These are phyloP conservation scores for Calocera cornea DNA, from an alignment of 768 basidiomycete species.

Conservation along the genomic window DNA sequence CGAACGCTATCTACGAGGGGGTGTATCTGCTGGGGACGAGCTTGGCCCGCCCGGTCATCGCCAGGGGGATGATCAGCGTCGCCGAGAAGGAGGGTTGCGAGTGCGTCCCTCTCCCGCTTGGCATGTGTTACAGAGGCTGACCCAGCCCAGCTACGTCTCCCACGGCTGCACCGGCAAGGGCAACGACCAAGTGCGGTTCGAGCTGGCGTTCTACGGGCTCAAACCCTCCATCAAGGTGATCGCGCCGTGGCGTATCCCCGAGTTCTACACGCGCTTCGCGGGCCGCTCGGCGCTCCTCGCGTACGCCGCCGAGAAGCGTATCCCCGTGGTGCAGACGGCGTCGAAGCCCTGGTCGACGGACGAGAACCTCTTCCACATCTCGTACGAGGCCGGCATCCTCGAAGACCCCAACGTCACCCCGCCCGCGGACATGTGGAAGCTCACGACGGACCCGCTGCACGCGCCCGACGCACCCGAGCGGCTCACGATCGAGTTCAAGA, in stretches of 20 bases:
- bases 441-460: constrained; percentile 68
- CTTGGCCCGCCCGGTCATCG: constrained; percentile 94
- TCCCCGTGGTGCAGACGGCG: constrained; percentile 88
- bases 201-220: constrained; percentile 95
- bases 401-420: constrained; percentile 94
- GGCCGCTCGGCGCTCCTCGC: constrained; percentile 86
- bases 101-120: constrained; percentile 35
- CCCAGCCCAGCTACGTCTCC: constrained; percentile 59
- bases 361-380: constrained; percentile 99
- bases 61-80: constrained; percentile 93
- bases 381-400: constrained; percentile 97
- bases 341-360: constrained; percentile 99
- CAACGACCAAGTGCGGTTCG: constrained; percentile 98
- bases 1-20: constrained; percentile 97
- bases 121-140: not conserved
- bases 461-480: constrained; percentile 69
- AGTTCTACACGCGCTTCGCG: constrained; percentile 94
- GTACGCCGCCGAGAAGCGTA: constrained; percentile 74
- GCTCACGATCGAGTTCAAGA: constrained; percentile 72
- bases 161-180: constrained; percentile 99
- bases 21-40: constrained; percentile 97
- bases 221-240: constrained; percentile 98
- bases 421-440: constrained; percentile 97
- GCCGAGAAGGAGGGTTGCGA: constrained; percentile 91
- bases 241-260: constrained; percentile 95